Percentiles rank a stretch among this genome's conserved stretches.
These are phyloP conservation scores for Excoecaria agallocha DNA, from an alignment of 345 rosid species.

Conservation along the genomic window DNA sequence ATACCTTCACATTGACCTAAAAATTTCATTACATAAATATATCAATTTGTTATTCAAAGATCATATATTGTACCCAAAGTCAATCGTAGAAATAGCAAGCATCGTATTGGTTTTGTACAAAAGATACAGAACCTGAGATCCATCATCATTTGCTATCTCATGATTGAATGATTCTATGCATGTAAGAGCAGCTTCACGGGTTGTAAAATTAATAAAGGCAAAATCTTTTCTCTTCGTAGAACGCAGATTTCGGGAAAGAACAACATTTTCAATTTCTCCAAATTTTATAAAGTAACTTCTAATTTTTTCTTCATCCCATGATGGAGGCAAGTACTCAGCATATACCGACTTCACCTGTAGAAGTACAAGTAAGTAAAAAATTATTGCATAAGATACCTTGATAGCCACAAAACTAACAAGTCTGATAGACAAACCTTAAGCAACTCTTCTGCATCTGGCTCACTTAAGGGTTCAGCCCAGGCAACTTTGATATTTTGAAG, in stretches of 20 bases:
- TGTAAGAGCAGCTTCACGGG: constrained; percentile 30
- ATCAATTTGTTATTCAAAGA: neutral
- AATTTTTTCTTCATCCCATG: constrained; percentile 34
- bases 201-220: constrained; percentile 31
- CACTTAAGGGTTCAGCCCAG: constrained; percentile 36
- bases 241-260: constrained; percentile 30
- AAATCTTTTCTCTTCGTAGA: constrained; percentile 35
- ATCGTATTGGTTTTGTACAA: neutral
- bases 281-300: constrained; percentile 26
- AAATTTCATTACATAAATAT: neutral
- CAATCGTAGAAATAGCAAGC: neutral
- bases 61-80: neutral
- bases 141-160: constrained; percentile 7
- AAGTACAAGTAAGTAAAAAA: constrained; percentile 1
- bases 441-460: constrained; percentile 37
- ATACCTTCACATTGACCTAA: constrained; percentile 34
- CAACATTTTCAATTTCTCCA: constrained; percentile 38
- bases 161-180: constrained; percentile 27
- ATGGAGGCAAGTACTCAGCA: constrained; percentile 33
- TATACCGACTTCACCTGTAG: constrained; percentile 35
- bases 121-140: constrained; percentile 24
- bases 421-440: constrained; percentile 24
- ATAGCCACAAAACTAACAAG: neutral
- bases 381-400: neutral
- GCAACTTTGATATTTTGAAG: constrained; percentile 29